Evolutionary conservation across 192 early-diverging fungal species (phyloP), one percentile per base, ranked within the genome.

Genomic region (Diversispora eburnea): DNA sequence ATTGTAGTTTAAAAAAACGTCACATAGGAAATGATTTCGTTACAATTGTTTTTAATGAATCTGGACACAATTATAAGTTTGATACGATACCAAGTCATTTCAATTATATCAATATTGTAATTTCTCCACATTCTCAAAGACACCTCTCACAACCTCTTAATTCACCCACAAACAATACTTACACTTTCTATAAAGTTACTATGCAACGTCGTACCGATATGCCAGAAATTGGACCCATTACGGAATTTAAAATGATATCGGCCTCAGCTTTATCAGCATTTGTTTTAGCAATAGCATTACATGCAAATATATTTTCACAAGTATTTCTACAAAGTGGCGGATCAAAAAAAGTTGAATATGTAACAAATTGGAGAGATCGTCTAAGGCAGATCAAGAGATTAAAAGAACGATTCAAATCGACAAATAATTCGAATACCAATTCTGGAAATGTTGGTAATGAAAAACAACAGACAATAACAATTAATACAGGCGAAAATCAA

Each of bases 21-120:
- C 95, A 97, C 77, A 95, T 99, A 74, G 97, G 95, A 54, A 99
- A 99, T 77, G 95, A 99, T 81, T 98, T 89, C 83, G 93, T 99
- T 61, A 88, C 89, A 46, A 91, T 99, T 73, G 89, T 97, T 8
- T 99, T 90, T 75, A 96, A 98, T 77, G 96, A 99, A 76, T 91
- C 91, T 45, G 95, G 92, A 1, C 70, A 70, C 0, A 86, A 90
- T 8, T 94, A 92, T 77, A 87, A 86, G 45, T 95, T 96, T 79
- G 91, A 95, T 69, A 98, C 95, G 5, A 85, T 98, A 43, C 90
- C 95, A 3, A 89, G 91, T 13, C 93, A 99, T 78, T 98, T 98
- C 84, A 98, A 98, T 77, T 96, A 91, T 79, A 91, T 99, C 70
- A 93, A 95, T 70, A 92, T 99, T 76, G 88, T 99, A 4, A 89